Percentiles rank a stretch among this genome's conserved stretches.
Evolutionary conservation across 345 rosid genomes (phyloP).

Genomic region (Aegle marmelos): DNA sequence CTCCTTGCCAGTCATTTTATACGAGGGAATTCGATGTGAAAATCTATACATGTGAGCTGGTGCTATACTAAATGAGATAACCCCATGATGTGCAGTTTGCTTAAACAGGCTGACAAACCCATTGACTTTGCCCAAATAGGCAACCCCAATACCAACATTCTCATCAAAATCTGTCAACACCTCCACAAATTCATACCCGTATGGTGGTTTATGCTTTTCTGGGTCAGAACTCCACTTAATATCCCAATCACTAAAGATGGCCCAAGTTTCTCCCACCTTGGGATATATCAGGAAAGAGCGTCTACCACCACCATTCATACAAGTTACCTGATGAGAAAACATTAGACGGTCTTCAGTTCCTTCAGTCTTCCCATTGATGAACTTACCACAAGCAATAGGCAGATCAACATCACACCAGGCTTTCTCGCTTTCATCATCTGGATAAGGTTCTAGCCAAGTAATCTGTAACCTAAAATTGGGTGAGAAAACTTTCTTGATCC

Average conservation of each 20-base stretch:
- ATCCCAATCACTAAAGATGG: conserved; percentile 75
- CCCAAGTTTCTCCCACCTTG: conserved; percentile 82
- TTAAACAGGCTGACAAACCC: conserved; percentile 74
- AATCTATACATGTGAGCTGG: conserved; percentile 57
- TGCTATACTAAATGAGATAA: conserved; percentile 34
- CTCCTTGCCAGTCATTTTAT: conserved; percentile 72
- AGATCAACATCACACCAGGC: conserved; percentile 38
- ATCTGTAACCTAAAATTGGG: conserved; percentile 59
- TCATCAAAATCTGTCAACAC: conserved; percentile 49
- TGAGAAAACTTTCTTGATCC: conserved; percentile 47
- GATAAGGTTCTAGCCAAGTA: conserved; percentile 74
- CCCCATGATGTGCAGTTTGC: conserved; percentile 27
- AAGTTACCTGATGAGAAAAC: conserved; percentile 62
- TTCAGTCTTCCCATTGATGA: conserved; percentile 31
- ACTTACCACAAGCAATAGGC: conserved; percentile 75
- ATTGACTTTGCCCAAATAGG: conserved; percentile 61
- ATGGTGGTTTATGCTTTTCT: conserved; percentile 45
- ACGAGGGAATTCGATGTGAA: conserved; percentile 73
- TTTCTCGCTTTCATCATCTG: conserved; percentile 30
- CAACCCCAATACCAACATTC: conserved; percentile 58
- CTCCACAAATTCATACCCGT: conserved; percentile 65
- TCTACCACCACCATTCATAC: conserved; percentile 13
- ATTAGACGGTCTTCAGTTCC: conserved; percentile 40
- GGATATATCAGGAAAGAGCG: conserved; percentile 49
- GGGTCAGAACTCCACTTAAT: conserved; percentile 47